Base-by-base conservation (phyloP, 2,329 filamentous ascomycete genomes). In the Paracoccidioides lutzii region DNA sequence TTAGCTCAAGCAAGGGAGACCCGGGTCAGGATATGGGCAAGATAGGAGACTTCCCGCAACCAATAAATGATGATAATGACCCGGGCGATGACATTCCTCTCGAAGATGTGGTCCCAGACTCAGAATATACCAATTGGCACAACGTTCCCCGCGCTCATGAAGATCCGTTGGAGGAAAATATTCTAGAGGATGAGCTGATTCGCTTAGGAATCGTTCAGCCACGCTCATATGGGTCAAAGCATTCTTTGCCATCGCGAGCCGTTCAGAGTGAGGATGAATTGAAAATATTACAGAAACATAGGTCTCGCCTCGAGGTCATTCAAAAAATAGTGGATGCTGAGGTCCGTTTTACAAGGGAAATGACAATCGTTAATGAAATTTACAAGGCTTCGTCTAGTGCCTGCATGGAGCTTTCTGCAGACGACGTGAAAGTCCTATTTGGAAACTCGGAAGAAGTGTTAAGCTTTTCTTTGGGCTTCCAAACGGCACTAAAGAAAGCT, bases 381-480 rank as follows among this genome's bases (percentile, higher is more conserved):
- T 22, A 22, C 9, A 44, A 44, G 42, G 8, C 14, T n/a, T 8
- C 15, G n/a, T 44, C 42, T 8, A 44, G n/a, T 7, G 3, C 14
- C 22, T n/a, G 14, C 14, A 5, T 15, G 14, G 14, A 2, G n/a
- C 5, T 44, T n/a, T 15, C 42, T 8, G 8, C 14, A 22, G 87
- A 90, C 60, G 94, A 94, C 59, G 84, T 93, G 64, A 95, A 90
- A 67, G 78, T 87, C 14, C 82, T 98, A 14, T 98, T 98, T 70
- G 85, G 88, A 60, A 98, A 97, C 66, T 90, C 87, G 3, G 87
- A 93, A 63, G 86, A 95, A 64, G 84, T 98, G 55, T 88, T 94
- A 59, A 79, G 81, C 32, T 95, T 97, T 63, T 90, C 94, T 46
- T 84, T 86, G 8, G 71, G 75, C 0, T 90, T 98, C 63, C 80